These are phyloP conservation scores for Candolleomyces eurysporus DNA, from an alignment of 768 basidiomycete genomes.

Conservation along the genomic window DNA sequence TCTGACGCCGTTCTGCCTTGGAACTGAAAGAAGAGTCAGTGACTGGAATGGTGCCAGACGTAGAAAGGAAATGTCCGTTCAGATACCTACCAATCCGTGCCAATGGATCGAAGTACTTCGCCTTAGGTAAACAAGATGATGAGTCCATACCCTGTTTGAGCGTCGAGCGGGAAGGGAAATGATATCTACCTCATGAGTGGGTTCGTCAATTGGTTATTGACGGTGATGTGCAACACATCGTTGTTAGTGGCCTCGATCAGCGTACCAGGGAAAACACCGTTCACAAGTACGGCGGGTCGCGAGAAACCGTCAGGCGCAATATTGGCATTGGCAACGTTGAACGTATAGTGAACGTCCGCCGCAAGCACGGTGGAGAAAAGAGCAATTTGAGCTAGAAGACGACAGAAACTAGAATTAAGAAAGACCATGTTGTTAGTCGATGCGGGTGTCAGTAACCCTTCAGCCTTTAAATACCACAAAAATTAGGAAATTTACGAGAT, in stretches of 20 bases:
- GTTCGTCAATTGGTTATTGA: conserved; percentile 29
- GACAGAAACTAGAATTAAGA: background rate
- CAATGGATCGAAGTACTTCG: conserved; percentile 32
- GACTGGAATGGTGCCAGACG: background rate
- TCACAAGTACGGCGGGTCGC: conserved; percentile 37
- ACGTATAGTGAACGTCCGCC: conserved; percentile 9
- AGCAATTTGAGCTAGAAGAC: background rate
- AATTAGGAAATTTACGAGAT: too few species aligned
- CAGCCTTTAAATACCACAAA: too few species aligned
- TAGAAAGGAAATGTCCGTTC: background rate
- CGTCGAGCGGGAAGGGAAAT: background rate
- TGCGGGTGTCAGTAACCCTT: too few species aligned
- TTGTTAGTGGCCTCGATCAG: conserved; percentile 39
- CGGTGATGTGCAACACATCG: conserved; percentile 30
- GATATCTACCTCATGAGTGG: conserved; percentile 27
- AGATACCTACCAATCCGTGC: conserved; percentile 27
- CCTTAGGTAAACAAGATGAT: conserved; percentile 10
- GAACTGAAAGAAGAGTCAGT: conserved; percentile 20
- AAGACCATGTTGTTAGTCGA: background rate
- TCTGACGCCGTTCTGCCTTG: conserved; percentile 43
- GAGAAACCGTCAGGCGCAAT: conserved; percentile 17
- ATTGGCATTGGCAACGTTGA: conserved; percentile 10
- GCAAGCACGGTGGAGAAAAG: conserved; percentile 1
- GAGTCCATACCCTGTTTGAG: background rate
- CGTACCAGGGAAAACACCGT: conserved; percentile 38